Evolutionary conservation across 148 eudicot genomes (phyloP).

Genomic region (Arbutus unedo): DNA sequence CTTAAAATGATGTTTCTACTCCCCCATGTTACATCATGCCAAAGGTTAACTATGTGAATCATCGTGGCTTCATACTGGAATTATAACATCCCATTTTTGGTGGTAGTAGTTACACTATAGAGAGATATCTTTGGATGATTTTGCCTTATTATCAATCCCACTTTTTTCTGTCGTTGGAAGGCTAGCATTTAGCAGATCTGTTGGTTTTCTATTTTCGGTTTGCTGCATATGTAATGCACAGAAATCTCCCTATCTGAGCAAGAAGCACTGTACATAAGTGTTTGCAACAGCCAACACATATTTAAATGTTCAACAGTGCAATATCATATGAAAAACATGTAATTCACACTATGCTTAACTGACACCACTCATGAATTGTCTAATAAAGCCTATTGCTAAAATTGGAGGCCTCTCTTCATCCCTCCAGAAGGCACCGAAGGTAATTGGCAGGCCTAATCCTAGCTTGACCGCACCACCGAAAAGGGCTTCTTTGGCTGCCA

Average conservation of each 20-base stretch:
- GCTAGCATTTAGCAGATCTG: not conserved
- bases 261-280: not conserved
- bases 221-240: not conserved
- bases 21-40: not conserved
- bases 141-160: not conserved
- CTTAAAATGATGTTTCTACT: not conserved
- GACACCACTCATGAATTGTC: slow-evolving; percentile 17
- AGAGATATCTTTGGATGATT: not conserved
- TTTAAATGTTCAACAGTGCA: not conserved
- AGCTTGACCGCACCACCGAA: slow-evolving; percentile 35
- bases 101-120: not conserved
- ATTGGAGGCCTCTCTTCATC: slow-evolving; percentile 34
- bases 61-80: not conserved
- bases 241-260: not conserved
- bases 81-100: not conserved
- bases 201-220: not conserved
- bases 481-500: slow-evolving; percentile 44
- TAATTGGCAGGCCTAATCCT: slow-evolving; percentile 30
- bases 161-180: not conserved
- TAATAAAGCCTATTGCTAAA: slow-evolving; percentile 39
- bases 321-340: not conserved
- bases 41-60: not conserved
- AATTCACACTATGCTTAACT: slow-evolving; percentile 14
- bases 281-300: not conserved
- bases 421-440: slow-evolving; percentile 41